Evolutionary conservation across 2,329 filamentous ascomycete genomes (phyloP), one percentile per base, ranked within the genome.

Genomic region (Curvularia sp.): DNA sequence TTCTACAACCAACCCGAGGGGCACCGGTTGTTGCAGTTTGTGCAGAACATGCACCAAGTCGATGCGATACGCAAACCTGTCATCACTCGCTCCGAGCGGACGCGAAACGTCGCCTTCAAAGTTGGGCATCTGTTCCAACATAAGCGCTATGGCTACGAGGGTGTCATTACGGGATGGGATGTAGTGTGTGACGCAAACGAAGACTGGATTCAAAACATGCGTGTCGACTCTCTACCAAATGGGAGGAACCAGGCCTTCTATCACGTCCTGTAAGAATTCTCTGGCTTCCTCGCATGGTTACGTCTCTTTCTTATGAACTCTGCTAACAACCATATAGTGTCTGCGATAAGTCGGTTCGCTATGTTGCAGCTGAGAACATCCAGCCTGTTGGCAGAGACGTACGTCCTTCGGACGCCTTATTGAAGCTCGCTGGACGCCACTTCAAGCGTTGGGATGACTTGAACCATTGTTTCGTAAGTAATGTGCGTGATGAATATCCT

Each of bases 101-200:
- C 61, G 0, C 50, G 39, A 1, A 66, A 67, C 5, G 71, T 77
- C 8, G 50, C 49, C 1, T 77, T 71, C 61, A 77, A 77, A 28
- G 85, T 92, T 50, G 95, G 95, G 0, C 90, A 96, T 68, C 84
- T 97, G 6, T 96, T 98, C 73, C 85, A 84, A 48, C 95, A 99
- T 77, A 87, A 83, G 61, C 85, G 93, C 46, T 97, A 95, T 74
- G 81, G 84, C 20, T 97, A 94, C 74, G 81, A 88, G 49, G 93
- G 89, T 18, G 85, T 96, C 26, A 90, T 99, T 58, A 91, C 90
- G 13, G 93, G 93, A n/a, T 99, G 94, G 93, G 88, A 90, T 49
- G 79, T 80, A 15, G 81, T 83, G 62, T 89, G 83, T 70, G 84
- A 79, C 53, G 84, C 82, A 10, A 80, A 82, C 50, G 87, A 88